These are phyloP conservation scores for Neckera pumila DNA, from an alignment of 225 moss, liverwort and hornwort genomes.

Conservation along the genomic window DNA sequence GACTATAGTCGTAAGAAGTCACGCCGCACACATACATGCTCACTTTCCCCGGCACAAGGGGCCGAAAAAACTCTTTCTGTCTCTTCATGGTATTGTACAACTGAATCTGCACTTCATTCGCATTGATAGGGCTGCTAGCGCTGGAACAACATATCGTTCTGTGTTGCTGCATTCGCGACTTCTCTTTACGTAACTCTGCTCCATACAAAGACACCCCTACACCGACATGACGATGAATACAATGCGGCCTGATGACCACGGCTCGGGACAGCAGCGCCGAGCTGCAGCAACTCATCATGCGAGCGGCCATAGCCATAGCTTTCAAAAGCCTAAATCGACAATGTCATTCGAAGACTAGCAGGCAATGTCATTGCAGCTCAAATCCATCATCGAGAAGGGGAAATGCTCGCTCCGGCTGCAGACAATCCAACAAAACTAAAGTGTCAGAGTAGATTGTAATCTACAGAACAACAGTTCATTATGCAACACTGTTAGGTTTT, in stretches of 20 bases:
- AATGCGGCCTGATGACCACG: neutral
- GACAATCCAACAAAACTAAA: neutral
- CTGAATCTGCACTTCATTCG: slow-evolving; percentile 36
- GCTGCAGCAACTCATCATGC: slow-evolving; percentile 20
- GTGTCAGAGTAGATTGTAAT: neutral
- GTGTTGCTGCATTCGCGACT: neutral
- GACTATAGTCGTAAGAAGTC: slow-evolving; percentile 93
- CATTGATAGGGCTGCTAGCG: neutral
- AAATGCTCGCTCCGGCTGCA: neutral
- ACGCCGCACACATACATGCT: slow-evolving; percentile 99
- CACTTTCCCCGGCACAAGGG: slow-evolving; percentile 76
- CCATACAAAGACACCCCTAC: neutral
- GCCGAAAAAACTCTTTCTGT: slow-evolving; percentile 73
- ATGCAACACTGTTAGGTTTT: neutral
- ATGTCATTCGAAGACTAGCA: neutral
- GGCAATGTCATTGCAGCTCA: neutral
- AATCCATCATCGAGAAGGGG: neutral
- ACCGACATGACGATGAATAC: neutral
- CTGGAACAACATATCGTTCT: slow-evolving; percentile 5
- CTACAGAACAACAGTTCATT: neutral
- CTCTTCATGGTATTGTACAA: slow-evolving; percentile 87
- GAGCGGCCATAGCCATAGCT: slow-evolving; percentile 20
- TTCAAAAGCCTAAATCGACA: neutral
- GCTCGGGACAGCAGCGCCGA: slow-evolving; percentile 5
- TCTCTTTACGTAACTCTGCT: neutral